Conservation (phyloP, 2,329 filamentous ascomycete genomes). For the Ophiostoma ulmi region DNA sequence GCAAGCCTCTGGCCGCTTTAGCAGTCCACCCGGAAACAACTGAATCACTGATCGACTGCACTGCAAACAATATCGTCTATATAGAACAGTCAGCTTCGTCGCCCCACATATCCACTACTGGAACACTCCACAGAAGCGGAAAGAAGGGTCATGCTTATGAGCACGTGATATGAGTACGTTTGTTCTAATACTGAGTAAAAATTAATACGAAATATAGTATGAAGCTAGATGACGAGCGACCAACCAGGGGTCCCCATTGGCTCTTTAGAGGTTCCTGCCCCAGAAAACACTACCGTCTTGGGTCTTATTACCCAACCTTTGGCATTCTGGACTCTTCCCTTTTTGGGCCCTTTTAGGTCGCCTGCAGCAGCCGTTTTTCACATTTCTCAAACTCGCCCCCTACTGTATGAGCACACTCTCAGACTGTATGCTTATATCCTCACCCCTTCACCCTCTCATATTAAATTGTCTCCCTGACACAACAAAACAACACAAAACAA, state of each 20-base stretch:
- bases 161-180: background rate
- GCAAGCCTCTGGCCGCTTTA: background rate
- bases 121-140: slow-evolving; percentile 5
- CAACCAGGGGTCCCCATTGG: slow-evolving; percentile 4
- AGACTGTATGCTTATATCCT: background rate
- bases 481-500: slow-evolving; percentile 14
- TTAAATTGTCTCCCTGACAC: background rate
- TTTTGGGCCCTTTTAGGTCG: slow-evolving; percentile 19
- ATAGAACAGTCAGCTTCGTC: background rate
- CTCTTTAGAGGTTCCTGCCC: background rate
- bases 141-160: background rate
- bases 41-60: slow-evolving; percentile 8
- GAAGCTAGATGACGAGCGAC: background rate
- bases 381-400: slow-evolving; percentile 15
- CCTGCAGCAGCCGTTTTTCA: slow-evolving; percentile 22
- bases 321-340: slow-evolving; percentile 21
- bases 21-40: slow-evolving; percentile 5
- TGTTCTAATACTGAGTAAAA: background rate
- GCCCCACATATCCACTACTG: background rate
- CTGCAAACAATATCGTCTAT: background rate
- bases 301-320: slow-evolving; percentile 20
- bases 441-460: background rate
- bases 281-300: slow-evolving; percentile 11
- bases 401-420: background rate
- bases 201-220: background rate